Conservation (phyloP, 345 rosid species). For the Ricinus communis region DNA sequence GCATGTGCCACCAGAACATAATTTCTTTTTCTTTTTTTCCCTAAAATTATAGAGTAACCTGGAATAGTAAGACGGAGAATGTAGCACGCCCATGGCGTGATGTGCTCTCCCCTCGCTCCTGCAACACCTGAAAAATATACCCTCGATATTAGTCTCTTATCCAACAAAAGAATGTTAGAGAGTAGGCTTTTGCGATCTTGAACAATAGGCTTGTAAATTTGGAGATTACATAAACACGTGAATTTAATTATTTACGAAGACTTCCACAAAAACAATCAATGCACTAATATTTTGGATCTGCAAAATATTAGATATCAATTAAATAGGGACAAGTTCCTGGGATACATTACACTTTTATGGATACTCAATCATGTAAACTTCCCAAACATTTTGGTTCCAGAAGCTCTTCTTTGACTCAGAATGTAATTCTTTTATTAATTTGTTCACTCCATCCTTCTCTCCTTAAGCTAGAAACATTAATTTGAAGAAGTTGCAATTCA, state of each 20-base stretch:
- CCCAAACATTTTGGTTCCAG: constrained; percentile 22
- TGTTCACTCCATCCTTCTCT: constrained; percentile 1
- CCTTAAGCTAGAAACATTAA: neutral
- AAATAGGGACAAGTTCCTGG: neutral
- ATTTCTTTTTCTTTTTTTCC: neutral
- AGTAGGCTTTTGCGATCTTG: constrained; percentile 6
- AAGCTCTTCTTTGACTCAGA: constrained; percentile 13
- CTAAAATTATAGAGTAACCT: constrained; percentile 48
- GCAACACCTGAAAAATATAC: constrained; percentile 71
- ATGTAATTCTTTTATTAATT: neutral
- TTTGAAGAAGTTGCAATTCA: neutral
- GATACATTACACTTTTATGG: neutral
- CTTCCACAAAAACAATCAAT: neutral
- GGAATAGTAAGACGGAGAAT: constrained; percentile 95
- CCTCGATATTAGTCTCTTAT: constrained; percentile 16
- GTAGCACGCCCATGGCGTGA: constrained; percentile 99
- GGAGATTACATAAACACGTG: constrained; percentile 2
- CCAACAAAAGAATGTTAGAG: constrained; percentile 10
- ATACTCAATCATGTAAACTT: neutral
- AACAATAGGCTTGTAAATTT: neutral
- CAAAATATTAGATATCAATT: neutral
- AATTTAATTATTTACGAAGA: neutral
- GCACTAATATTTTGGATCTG: neutral
- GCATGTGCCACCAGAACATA: neutral
- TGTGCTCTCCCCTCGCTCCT: constrained; percentile 98